These are phyloP conservation scores for Phytophthora cryptogea DNA, from an alignment of 352 stramenopile genomes.

Conservation along the genomic window DNA sequence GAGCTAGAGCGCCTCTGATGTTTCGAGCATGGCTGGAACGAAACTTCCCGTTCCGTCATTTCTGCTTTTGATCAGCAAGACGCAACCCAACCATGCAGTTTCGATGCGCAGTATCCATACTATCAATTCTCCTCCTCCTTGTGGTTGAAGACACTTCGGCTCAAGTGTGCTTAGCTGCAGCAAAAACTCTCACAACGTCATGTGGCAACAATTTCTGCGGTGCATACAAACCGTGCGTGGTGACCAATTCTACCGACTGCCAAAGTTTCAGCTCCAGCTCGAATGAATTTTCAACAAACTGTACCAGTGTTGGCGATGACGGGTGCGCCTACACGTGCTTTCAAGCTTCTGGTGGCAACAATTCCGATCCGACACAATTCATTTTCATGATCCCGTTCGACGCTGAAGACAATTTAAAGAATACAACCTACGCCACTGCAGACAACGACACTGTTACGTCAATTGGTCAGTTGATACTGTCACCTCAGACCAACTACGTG, in stretches of 20 bases:
- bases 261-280: slow-evolving; percentile 6
- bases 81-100: not conserved
- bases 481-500: slow-evolving; percentile 17
- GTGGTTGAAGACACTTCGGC: not conserved
- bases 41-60: not conserved
- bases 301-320: slow-evolving; percentile 2
- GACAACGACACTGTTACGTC: slow-evolving; percentile 12
- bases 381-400: slow-evolving; percentile 16
- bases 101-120: not conserved
- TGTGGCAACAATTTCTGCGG: slow-evolving; percentile 18
- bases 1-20: slow-evolving; percentile 4
- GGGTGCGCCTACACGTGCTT: slow-evolving; percentile 22
- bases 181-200: slow-evolving; percentile 15
- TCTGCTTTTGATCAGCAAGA: not conserved
- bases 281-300: slow-evolving; percentile 1
- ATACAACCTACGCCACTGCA: slow-evolving; percentile 15
- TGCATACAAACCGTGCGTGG: slow-evolving; percentile 16
- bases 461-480: slow-evolving; percentile 19
- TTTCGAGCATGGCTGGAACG: not conserved
- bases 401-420: not conserved
- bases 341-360: slow-evolving; percentile 17
- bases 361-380: slow-evolving; percentile 24
- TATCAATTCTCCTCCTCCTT: not conserved
- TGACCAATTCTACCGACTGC: slow-evolving; percentile 11
- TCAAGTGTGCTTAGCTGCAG: slow-evolving; percentile 8